Percentiles rank a stretch among this genome's conserved stretches.
These are phyloP conservation scores for Hirsutella rhossiliensis DNA, from an alignment of 2,329 filamentous ascomycete species.

Conservation along the genomic window DNA sequence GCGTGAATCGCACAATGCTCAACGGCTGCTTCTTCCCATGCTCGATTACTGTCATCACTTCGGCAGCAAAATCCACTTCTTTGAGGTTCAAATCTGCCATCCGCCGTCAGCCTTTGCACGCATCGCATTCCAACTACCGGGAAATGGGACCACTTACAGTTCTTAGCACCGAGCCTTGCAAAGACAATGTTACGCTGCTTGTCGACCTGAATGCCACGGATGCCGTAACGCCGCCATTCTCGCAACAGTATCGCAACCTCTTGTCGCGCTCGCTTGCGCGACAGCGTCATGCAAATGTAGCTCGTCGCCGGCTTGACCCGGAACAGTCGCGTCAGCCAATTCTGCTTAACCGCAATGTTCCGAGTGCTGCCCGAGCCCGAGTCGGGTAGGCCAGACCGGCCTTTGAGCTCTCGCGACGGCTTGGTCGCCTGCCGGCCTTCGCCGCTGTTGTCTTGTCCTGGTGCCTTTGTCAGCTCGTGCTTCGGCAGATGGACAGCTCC, in stretches of 20 bases:
- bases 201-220: conserved; percentile 67
- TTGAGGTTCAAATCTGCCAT: conserved; percentile 63
- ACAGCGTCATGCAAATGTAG: conserved; percentile 63
- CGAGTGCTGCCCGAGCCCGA: conserved; percentile 27
- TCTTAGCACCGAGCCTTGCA: conserved; percentile 61
- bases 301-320: conserved; percentile 73
- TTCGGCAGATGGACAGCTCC: background rate
- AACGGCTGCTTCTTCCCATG: conserved; percentile 66
- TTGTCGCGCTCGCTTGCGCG: conserved; percentile 57
- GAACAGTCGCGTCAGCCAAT: conserved; percentile 83
- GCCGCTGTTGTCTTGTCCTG: background rate
- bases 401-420: conserved; percentile 2
- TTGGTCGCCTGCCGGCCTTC: background rate
- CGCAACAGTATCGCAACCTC: conserved; percentile 65
- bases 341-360: conserved; percentile 58
- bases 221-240: conserved; percentile 74
- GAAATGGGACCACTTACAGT: conserved; percentile 49
- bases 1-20: conserved; percentile 74
- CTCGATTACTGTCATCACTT: conserved; percentile 83
- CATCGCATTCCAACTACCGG: background rate
- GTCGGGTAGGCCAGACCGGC: conserved; percentile 17
- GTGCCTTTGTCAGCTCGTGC: background rate
- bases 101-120: conserved; percentile 8
- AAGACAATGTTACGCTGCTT: conserved; percentile 70
- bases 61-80: conserved; percentile 75